These are phyloP conservation scores for Penicillium italicum DNA, from an alignment of 2,329 filamentous ascomycete genomes.

Conservation along the genomic window DNA sequence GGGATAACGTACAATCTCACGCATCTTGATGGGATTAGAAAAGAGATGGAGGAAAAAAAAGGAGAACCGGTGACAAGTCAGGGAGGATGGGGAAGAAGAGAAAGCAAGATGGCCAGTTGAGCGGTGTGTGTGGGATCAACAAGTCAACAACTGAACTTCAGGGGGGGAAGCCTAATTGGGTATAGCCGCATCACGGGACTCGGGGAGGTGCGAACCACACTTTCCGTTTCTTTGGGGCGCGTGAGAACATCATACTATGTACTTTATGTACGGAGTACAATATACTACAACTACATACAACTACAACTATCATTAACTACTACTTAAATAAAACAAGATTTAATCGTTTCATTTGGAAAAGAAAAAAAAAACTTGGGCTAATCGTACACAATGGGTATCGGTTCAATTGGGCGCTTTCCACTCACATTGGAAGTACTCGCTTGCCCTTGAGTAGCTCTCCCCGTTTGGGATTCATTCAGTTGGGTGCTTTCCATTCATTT, in stretches of 20 bases:
- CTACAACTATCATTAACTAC: not conserved
- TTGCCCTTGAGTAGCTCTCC: not conserved
- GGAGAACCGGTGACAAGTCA: constrained; percentile 22
- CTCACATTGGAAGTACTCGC: not conserved
- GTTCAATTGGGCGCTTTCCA: not conserved
- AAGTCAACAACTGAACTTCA: constrained; percentile 23
- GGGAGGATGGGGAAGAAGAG: constrained; percentile 25
- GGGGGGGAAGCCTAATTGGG: constrained; percentile 24
- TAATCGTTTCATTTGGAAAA: not conserved
- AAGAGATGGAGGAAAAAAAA: constrained; percentile 12
- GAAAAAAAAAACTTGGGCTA: not conserved
- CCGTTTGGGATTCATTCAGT: not conserved
- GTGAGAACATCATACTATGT: not conserved
- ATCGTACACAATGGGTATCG: not conserved
- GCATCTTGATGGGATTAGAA: constrained; percentile 48
- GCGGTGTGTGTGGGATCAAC: constrained; percentile 37
- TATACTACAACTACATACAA: not conserved
- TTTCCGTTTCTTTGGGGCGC: constrained; percentile 10
- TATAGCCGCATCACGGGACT: constrained; percentile 30
- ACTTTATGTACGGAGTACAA: not conserved
- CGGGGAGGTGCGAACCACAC: constrained; percentile 29
- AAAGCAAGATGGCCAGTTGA: constrained; percentile 23
- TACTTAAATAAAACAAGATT: not conserved
- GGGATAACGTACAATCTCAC: constrained; percentile 63
- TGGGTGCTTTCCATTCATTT: not conserved